phyloP scores from a whole-genome alignment of 768 basidiomycete genomes.

The Boletus tomentosulus region DNA sequence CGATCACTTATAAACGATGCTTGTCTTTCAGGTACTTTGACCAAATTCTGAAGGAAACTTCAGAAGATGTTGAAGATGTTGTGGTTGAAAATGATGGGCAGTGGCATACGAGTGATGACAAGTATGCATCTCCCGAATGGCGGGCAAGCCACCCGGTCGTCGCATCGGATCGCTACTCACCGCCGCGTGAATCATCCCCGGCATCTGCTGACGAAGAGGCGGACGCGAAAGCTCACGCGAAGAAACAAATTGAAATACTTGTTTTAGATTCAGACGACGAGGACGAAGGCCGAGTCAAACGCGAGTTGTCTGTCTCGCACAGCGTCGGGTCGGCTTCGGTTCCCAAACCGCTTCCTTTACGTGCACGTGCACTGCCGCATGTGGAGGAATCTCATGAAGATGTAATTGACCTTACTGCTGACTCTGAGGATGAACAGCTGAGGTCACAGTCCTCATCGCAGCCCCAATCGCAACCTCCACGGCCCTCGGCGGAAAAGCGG shows the following conservation, averaged over 20 bases:
- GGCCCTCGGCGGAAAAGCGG: constrained; percentile 48
- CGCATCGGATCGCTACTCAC: constrained; percentile 20
- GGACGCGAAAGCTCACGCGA: constrained; percentile 40
- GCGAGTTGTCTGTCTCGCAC: constrained; percentile 68
- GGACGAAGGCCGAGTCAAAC: constrained; percentile 70
- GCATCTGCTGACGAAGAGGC: constrained; percentile 29
- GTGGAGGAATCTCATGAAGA: constrained; percentile 37
- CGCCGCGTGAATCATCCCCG: constrained; percentile 27
- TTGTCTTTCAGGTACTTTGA: constrained; percentile 68
- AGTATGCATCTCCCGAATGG: constrained; percentile 75
- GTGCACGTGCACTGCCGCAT: constrained; percentile 13
- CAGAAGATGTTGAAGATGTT: constrained; percentile 85
- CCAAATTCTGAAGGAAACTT: constrained; percentile 71
- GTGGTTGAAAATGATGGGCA: constrained; percentile 91
- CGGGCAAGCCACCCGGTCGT: constrained; percentile 47
- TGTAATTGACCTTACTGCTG: constrained; percentile 83
- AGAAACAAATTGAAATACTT: constrained; percentile 54
- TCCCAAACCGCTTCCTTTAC: constrained; percentile 23
- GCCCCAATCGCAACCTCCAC: constrained; percentile 29
- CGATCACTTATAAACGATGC: neutral
- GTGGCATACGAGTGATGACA: constrained; percentile 92
- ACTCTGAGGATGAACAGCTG: constrained; percentile 68
- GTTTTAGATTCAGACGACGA: constrained; percentile 75
- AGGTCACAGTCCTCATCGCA: constrained; percentile 22
- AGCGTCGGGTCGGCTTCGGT: constrained; percentile 40